Evolutionary conservation across 2,329 filamentous ascomycete genomes (phyloP).

Genomic region (Alternaria arbusti): DNA sequence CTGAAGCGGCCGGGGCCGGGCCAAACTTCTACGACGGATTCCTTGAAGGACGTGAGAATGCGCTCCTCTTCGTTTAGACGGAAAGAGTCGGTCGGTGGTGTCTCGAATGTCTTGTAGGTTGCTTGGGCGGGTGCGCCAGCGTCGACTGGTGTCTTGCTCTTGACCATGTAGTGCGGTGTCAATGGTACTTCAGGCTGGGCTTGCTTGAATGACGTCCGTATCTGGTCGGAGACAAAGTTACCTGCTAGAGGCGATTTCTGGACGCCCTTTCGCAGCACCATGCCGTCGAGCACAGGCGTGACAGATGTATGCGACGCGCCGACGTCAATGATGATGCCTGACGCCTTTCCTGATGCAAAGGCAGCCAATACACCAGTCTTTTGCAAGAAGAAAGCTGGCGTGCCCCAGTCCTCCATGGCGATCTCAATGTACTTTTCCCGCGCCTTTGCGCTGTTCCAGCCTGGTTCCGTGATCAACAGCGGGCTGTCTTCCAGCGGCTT

Average conservation of each 20-base stretch:
- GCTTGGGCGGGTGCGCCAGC: conserved; percentile 81
- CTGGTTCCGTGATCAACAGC: conserved; percentile 89
- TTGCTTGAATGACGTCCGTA: conserved; percentile 78
- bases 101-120: conserved; percentile 72
- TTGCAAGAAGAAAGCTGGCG: conserved; percentile 91
- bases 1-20: conserved; percentile 74
- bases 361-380: conserved; percentile 87
- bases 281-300: conserved; percentile 90
- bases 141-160: conserved; percentile 87
- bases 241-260: conserved; percentile 86
- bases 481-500: conserved; percentile 89
- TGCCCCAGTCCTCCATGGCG: conserved; percentile 96
- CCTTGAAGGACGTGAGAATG: conserved; percentile 94
- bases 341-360: conserved; percentile 92
- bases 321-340: conserved; percentile 89
- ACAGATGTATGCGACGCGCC: conserved; percentile 88
- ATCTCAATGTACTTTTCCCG: conserved; percentile 95
- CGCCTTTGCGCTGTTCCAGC: conserved; percentile 87
- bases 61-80: conserved; percentile 87
- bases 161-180: conserved; percentile 84
- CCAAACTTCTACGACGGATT: conserved; percentile 95
- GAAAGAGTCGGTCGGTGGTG: conserved; percentile 71
- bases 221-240: conserved; percentile 87
- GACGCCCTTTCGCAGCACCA: conserved; percentile 87
- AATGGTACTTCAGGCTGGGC: conserved; percentile 73